Evolutionary conservation across 495 filamentous ascomycete genomes (phyloP), one percentile per base, ranked within the genome.

Genomic region (Aspergillus ellipticus): DNA sequence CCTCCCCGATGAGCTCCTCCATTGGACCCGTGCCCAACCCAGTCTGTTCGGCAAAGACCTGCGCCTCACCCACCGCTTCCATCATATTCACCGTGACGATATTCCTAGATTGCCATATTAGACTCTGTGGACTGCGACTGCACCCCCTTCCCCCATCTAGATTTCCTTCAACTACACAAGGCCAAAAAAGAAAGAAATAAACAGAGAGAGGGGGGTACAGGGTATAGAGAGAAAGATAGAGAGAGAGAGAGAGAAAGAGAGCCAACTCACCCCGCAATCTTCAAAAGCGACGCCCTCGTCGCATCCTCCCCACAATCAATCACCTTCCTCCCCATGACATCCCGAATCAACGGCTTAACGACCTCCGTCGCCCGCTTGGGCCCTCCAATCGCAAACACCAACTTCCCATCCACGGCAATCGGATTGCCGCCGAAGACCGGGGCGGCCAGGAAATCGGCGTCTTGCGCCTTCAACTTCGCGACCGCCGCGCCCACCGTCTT

Each of bases 41-140:
- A 1, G 76, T 76, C 60, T 78, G 78, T 60, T 81, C 79, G 17
- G 79, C 79, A 56, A 82, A 78, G 20, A 81, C 77, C 55, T 82
- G 79, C 1, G 77, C 74, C 62, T 82, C 80, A 6, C 74, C 74
- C 37, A 81, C 75, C 1, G 76, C 68, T 63, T 80, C 76, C 78
- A 77, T 77, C 59, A 77, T 65, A 35, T 72, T 75, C 10, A 77
- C 65, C 16, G 74, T 79, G 24, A 79, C 67, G 19, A 79, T 76
- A 42, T 79, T 79, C 11, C 71, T 74, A 49, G 3, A 15, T n/a
- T 11, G 39, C 29, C 6, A 20, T 4, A 42, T 61, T 19, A 66
- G 52, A n/a, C n/a, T n/a, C n/a, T n/a, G n/a, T n/a, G n/a, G n/a
- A n/a, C n/a, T n/a, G n/a, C n/a, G n/a, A n/a, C n/a, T n/a, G 11